Conservation (phyloP, 805 yeast species). For the Vanderwaltozyma verrucispora region DNA sequence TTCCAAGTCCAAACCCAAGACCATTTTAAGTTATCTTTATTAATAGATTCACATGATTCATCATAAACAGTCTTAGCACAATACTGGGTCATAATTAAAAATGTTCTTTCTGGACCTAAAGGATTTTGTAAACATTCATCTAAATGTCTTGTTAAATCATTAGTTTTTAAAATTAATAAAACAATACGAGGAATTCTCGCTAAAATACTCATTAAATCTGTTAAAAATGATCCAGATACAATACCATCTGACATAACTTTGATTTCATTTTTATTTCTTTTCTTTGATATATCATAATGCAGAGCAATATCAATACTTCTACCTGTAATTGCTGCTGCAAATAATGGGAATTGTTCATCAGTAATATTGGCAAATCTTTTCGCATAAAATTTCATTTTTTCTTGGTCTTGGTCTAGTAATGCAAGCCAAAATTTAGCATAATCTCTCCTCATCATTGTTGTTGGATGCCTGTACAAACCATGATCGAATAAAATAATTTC, state of each 20-base stretch:
- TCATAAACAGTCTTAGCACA: slow-evolving; percentile 72
- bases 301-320: slow-evolving; percentile 73
- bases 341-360: slow-evolving; percentile 70
- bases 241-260: slow-evolving; percentile 55
- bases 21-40: slow-evolving; percentile 14
- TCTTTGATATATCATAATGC: slow-evolving; percentile 46
- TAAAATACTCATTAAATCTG: slow-evolving; percentile 68
- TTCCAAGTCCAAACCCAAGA: slow-evolving; percentile 17
- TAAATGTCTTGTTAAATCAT: slow-evolving; percentile 80
- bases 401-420: slow-evolving; percentile 57
- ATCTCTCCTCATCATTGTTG: slow-evolving; percentile 62
- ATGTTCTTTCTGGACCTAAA: slow-evolving; percentile 78
- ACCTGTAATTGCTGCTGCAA: slow-evolving; percentile 93
- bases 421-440: slow-evolving; percentile 94
- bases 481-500: slow-evolving; percentile 91
- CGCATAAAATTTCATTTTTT: slow-evolving; percentile 63
- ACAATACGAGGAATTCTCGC: slow-evolving; percentile 79
- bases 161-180: slow-evolving; percentile 78
- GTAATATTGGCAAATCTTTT: slow-evolving; percentile 65
- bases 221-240: slow-evolving; percentile 50
- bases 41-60: slow-evolving; percentile 43
- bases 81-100: slow-evolving; percentile 79
- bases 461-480: slow-evolving; percentile 82
- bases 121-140: slow-evolving; percentile 80
- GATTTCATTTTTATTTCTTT: slow-evolving; percentile 54